phyloP scores from a whole-genome alignment of 2,329 filamentous ascomycete genomes.

The Aspergillus vadensis region DNA sequence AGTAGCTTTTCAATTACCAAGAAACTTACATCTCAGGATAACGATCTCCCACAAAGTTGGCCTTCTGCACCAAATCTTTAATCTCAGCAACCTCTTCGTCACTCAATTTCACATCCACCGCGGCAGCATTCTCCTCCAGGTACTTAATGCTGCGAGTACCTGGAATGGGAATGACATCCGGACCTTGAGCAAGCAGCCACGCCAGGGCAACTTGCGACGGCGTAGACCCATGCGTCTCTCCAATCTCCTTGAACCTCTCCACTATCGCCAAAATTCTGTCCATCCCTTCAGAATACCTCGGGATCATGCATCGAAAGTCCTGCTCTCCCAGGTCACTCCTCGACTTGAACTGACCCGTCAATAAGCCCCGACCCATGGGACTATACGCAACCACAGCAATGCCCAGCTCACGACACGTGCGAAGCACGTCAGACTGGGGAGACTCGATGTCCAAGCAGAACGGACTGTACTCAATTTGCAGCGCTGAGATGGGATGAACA shows the following conservation, averaged over 20 bases:
- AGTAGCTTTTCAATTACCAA: no score
- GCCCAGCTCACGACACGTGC: constrained; percentile 60
- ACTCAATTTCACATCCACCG: neutral
- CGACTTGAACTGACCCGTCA: constrained; percentile 55
- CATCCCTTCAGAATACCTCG: constrained; percentile 54
- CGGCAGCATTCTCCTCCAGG: constrained; percentile 6
- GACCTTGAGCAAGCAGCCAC: constrained; percentile 58
- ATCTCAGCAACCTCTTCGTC: neutral
- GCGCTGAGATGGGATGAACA: constrained; percentile 51
- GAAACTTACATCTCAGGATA: neutral
- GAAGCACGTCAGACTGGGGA: constrained; percentile 51
- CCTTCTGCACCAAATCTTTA: neutral
- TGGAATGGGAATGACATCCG: constrained; percentile 9
- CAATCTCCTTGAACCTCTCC: constrained; percentile 51
- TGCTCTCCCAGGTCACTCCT: constrained; percentile 49
- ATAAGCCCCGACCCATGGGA: constrained; percentile 61
- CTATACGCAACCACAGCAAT: constrained; percentile 60
- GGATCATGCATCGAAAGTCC: constrained; percentile 52
- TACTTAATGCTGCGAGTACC: neutral
- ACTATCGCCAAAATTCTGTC: constrained; percentile 58
- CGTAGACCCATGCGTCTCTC: constrained; percentile 57
- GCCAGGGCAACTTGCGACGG: constrained; percentile 62
- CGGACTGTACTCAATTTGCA: constrained; percentile 56
- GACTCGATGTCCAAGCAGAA: constrained; percentile 54
- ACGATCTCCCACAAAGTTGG: neutral